phyloP scores from a whole-genome alignment of 306 rosid species.

The Mucuna pruriens region DNA sequence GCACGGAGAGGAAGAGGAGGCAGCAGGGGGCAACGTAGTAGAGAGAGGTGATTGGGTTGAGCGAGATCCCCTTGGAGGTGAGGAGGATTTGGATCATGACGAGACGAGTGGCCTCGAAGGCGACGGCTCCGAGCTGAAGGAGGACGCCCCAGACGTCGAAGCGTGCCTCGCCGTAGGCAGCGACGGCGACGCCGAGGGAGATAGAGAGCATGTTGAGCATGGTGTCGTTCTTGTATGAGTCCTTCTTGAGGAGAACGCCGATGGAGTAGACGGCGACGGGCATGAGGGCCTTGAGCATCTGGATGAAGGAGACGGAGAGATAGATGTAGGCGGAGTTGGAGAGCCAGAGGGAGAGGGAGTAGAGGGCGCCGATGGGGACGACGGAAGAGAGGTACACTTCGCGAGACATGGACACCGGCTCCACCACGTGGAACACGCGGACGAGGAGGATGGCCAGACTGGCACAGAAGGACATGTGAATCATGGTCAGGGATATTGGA shows the following conservation, averaged over 20 bases:
- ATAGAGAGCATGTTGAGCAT: conserved; percentile 87
- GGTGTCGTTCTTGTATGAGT: conserved; percentile 64
- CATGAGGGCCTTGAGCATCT: conserved; percentile 93
- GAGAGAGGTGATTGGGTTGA: conserved; percentile 79
- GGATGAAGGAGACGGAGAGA: conserved; percentile 90
- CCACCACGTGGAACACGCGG: conserved; percentile 72
- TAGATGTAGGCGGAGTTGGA: conserved; percentile 93
- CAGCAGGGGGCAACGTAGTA: conserved; percentile 92
- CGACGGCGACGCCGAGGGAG: conserved; percentile 82
- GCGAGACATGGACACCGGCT: conserved; percentile 75
- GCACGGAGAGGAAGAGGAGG: conserved; percentile 59
- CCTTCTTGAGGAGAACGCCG: conserved; percentile 69
- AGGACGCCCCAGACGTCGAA: conserved; percentile 81
- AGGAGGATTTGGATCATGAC: conserved; percentile 90
- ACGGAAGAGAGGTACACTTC: conserved; percentile 78
- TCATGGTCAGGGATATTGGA: conserved; percentile 93
- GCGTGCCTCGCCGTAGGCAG: conserved; percentile 86
- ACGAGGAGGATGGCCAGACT: conserved; percentile 69
- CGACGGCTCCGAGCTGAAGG: conserved; percentile 85
- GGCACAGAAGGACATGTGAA: conserved; percentile 94
- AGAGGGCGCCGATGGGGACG: conserved; percentile 88
- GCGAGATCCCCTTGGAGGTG: conserved; percentile 81
- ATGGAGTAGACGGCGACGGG: conserved; percentile 94
- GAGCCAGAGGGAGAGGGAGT: conserved; percentile 85
- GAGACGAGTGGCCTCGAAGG: conserved; percentile 81